Percentiles rank a stretch among this genome's conserved stretches.
phyloP scores from a whole-genome alignment of 2,329 filamentous ascomycete species.

The Rutstroemia sp. region DNA sequence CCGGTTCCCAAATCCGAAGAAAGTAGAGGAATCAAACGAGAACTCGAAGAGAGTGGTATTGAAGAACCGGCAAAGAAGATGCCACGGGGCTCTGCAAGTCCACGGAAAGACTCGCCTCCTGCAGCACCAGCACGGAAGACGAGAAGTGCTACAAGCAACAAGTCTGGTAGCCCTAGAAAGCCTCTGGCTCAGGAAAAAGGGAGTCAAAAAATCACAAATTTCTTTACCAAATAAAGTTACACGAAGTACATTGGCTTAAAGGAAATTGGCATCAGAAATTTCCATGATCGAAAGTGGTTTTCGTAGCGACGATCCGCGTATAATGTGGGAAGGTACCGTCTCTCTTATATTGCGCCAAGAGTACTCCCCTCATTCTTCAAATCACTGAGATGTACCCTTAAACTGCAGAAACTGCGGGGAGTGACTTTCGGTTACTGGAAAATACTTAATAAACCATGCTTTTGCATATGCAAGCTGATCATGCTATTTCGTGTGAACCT shows the following conservation, averaged over 20 bases:
- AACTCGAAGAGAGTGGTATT: conserved; percentile 21
- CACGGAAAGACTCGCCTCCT: conserved; percentile 13
- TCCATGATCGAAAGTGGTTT: too few species aligned
- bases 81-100: conserved; percentile 16
- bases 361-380: background rate
- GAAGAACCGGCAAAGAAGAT: conserved; percentile 23
- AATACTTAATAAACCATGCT: too few species aligned
- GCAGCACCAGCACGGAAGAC: conserved; percentile 20
- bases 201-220: conserved; percentile 43
- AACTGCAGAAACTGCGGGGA: too few species aligned
- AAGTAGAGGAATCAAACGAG: conserved; percentile 24
- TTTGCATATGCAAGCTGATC: too few species aligned
- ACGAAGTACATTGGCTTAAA: background rate
- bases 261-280: background rate
- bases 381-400: background rate
- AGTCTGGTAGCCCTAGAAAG: conserved; percentile 21
- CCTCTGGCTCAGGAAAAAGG: conserved; percentile 20
- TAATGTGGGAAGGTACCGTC: background rate
- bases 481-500: too few species aligned
- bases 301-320: too few species aligned
- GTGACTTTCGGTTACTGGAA: too few species aligned
- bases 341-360: background rate
- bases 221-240: conserved; percentile 35
- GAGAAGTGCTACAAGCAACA: conserved; percentile 27
- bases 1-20: conserved; percentile 15